Conservation (phyloP, 345 rosid genomes). For the Populus pruinosa region DNA sequence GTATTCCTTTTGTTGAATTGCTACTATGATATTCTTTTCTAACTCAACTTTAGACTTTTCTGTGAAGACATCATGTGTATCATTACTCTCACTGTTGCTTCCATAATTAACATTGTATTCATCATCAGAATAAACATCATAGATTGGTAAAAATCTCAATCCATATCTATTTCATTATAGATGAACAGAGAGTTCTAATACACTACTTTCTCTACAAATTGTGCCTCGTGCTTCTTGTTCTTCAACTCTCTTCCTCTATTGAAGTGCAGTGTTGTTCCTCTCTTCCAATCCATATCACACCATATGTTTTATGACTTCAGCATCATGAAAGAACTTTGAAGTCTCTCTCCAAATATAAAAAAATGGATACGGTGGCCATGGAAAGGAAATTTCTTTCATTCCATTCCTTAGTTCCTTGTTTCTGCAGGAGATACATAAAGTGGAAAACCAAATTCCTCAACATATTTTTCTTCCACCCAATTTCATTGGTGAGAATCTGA, state of each 20-base stretch:
- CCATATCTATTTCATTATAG: not conserved
- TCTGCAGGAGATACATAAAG: not conserved
- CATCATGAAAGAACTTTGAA: not conserved
- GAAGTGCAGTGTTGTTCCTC: no score
- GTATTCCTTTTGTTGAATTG: not conserved
- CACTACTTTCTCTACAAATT: not conserved
- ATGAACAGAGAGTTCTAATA: not conserved
- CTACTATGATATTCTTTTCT: no score
- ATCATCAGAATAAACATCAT: not conserved
- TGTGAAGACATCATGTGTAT: not conserved
- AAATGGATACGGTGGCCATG: not conserved
- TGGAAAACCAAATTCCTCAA: not conserved
- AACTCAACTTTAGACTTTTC: not conserved
- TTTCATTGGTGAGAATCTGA: not conserved
- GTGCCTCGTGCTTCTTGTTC: not conserved
- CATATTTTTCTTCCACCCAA: not conserved
- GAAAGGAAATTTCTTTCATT: not conserved
- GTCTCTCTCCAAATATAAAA: not conserved
- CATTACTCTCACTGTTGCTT: not conserved
- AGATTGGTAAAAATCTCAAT: not conserved
- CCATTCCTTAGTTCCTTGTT: not conserved
- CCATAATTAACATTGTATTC: not conserved
- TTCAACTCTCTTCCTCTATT: not conserved
- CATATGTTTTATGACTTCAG: no score
- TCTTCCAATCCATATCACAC: no score